Base-by-base conservation (phyloP, 164 flowering plant genomes). In the Platanus orientalis region DNA sequence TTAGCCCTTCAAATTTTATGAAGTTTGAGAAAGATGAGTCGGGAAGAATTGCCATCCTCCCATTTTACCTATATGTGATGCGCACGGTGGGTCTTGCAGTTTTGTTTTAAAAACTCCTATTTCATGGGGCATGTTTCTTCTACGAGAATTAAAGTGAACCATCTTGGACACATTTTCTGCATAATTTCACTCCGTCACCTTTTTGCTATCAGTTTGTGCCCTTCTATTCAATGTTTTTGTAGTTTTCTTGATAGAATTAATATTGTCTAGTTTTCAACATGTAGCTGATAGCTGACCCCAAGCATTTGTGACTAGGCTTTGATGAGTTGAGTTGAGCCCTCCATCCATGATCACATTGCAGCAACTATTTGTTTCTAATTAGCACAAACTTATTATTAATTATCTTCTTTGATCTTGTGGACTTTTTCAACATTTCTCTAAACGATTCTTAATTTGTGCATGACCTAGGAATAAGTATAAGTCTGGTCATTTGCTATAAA, bases 1-100 rank as follows among this genome's bases (percentile, higher is more conserved):
- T 94, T 78, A 91, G 97, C 69, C 96, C 99, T 59, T 94, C 99
- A 58, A 91, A 94, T 73, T 94, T 94, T 72, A 94, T 94, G 99
- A 91, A 94, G 82, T 94, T 94, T 76, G 97, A 94, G 79, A 94
- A 94, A 68, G 99, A 94, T 71, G 99, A 94, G 65, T 78, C 81
- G 3, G 96, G 99, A 79, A 81, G 99, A 75, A 91, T 91, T 71
- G 95, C 97, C 51, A 94, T 94, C 61, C 75, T 94, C 55, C 99
- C 99, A 2, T 94, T 91, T 72, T 94, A 89, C 68, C 95, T 94
- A 27, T 94, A 94, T 73, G 96, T 94, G 69, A 94, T 94, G 99
- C 89, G 97, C 47, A 94, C 99, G 76, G 99, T 94, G 66, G 34
- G 86, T 79, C 45, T 58, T 59, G 28, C 58, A 34, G 9, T 56